Conservation (phyloP, 805 yeast species). For the Vanderwaltozyma tropicalis region DNA sequence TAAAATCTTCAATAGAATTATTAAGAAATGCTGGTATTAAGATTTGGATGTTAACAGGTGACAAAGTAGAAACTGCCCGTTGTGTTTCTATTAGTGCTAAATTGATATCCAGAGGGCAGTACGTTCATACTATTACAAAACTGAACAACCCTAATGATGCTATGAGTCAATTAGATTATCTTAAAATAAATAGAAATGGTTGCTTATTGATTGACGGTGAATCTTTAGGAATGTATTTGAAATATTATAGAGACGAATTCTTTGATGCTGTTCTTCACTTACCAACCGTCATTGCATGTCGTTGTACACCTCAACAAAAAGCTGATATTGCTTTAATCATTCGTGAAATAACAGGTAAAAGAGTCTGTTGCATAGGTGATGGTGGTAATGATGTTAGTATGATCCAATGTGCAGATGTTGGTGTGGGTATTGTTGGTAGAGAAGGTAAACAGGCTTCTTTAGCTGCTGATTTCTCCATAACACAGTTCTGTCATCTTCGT, state of each 20-base stretch:
- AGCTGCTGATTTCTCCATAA: constrained; percentile 92
- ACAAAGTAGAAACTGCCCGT: constrained; percentile 94
- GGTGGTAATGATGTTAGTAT: constrained; percentile 98
- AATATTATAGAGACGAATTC: constrained; percentile 57
- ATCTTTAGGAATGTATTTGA: constrained; percentile 61
- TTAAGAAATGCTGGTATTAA: constrained; percentile 93
- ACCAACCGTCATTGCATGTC: constrained; percentile 93
- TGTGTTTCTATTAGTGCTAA: constrained; percentile 96
- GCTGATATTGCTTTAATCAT: constrained; percentile 87
- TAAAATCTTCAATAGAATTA: constrained; percentile 83
- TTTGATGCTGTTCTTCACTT: constrained; percentile 67
- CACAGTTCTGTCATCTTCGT: constrained; percentile 82
- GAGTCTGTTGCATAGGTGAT: constrained; percentile 97
- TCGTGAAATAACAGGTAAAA: constrained; percentile 65
- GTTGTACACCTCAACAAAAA: constrained; percentile 97
- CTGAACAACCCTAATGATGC: constrained; percentile 54
- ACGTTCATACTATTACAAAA: constrained; percentile 76
- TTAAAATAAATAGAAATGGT: constrained; percentile 42
- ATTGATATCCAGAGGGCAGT: constrained; percentile 86
- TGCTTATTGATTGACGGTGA: constrained; percentile 92
- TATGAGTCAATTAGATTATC: constrained; percentile 60
- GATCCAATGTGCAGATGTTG: constrained; percentile 98
- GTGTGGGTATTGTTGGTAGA: constrained; percentile 97
- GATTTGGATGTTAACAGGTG: constrained; percentile 99
- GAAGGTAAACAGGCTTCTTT: constrained; percentile 96